Evolutionary conservation across 495 filamentous ascomycete genomes (phyloP), one percentile per base, ranked within the genome.

Genomic region (Sporormia fimetaria): DNA sequence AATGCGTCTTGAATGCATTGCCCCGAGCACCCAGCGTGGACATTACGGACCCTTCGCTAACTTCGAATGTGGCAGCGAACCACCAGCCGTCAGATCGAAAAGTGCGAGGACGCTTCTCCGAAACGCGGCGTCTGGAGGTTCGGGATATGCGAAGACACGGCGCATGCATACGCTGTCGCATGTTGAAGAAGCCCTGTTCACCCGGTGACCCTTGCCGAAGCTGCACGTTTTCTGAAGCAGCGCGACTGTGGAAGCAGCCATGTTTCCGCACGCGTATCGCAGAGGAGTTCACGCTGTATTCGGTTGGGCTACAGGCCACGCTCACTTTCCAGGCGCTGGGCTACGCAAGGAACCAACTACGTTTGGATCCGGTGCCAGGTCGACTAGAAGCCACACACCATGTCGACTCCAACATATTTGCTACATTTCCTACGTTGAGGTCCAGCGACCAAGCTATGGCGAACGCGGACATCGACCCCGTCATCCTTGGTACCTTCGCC

Each of bases 181-280:
- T 93, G 65, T 64, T 93, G 8, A 81, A 85, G 54, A 93, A 93
- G 61, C 80, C 81, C 15, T 93, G 85, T 53, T 87, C 82, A 3
- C 74, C 74, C 10, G 82, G 80, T 20, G 78, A 67, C n/a, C 85
- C 85, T 3, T 93, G 85, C 54, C 74, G 68, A 15, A 81, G 82
- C n/a, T 93, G 85, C 44, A 66, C 69, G 20, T 81, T 78, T 49
- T 80, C 90, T 3, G 70, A 85, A 41, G 77, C 75, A 27, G 83
- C 84, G 1, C 72, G 83, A 17, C 61, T 90, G 2, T 93, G 85
- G 85, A 82, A 78, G 49, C 70, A 74, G 15, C 80, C 78, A 5
- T 93, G 85, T 55, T 74, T 86, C 28, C 73, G 83, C 18, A 83
- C 77, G 0, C 78, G 77, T 18, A 73, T 90, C 33, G 75, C 73